Conservation (phyloP, 2,329 filamentous ascomycete genomes). For the Neofusicoccum cordaticola region DNA sequence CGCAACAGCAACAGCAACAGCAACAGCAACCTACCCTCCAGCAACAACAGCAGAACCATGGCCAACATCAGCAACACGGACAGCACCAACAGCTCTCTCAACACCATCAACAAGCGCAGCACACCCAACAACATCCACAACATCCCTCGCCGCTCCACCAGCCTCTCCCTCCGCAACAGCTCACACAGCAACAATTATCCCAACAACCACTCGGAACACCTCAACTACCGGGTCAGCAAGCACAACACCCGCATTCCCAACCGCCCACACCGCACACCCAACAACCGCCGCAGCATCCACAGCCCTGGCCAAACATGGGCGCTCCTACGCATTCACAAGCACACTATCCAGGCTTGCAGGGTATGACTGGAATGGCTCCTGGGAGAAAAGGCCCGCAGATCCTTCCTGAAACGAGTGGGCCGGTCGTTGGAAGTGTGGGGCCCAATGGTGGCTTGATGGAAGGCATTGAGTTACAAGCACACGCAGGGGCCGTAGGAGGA, state of each 20-base stretch:
- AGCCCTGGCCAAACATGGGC: conserved; percentile 6
- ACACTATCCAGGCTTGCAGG: conserved; percentile 6
- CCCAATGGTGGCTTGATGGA: conserved; percentile 7
- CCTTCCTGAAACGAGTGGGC: not conserved
- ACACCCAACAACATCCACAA: conserved; percentile 1
- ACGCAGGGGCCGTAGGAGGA: not conserved
- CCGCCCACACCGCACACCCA: conserved; percentile 5
- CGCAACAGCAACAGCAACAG: conserved; percentile 8
- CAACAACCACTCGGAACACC: conserved; percentile 11
- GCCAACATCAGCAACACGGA: conserved; percentile 8
- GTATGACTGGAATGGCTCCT: not conserved
- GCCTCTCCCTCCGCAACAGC: conserved; percentile 1
- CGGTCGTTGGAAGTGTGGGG: conserved; percentile 4
- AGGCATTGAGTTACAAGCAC: conserved; percentile 12
- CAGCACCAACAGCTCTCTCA: conserved; percentile 27
- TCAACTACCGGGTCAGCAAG: conserved; percentile 5
- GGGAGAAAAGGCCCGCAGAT: conserved; percentile 8
- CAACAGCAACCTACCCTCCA: not conserved
- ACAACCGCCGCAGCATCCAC: conserved; percentile 1
- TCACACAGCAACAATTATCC: conserved; percentile 13
- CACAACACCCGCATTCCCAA: conserved; percentile 6
- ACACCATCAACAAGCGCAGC: not conserved
- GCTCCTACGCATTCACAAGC: conserved; percentile 4
- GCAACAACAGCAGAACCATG: conserved; percentile 3
- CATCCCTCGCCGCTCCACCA: conserved; percentile 12